Evolutionary conservation across 1,139 yeast species (phyloP), one percentile per base, ranked within the genome.

Genomic region (Yamadazyma songkhlaensis): DNA sequence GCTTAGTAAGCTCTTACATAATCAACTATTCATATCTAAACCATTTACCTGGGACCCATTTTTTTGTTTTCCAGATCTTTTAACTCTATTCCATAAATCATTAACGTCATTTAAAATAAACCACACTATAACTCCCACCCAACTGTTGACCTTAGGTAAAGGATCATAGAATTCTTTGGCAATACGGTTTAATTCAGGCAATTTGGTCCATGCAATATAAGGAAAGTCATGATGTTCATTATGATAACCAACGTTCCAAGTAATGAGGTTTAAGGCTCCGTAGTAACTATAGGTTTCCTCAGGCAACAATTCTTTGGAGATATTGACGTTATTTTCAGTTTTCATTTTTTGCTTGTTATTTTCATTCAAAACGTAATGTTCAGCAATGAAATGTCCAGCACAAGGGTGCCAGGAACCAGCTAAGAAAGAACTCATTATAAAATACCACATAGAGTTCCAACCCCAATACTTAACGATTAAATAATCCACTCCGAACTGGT

Each of bases 221-320:
- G 97, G 97, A 69, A 89, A 89, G 61, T 89, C 97, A 54, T 89
- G 97, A 59, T 89, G 97, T 60, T 89, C 97, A 54, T 85, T 88
- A 59, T 89, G 97, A 57, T 87, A 81, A 2, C 97, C 97, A 8
- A 88, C 96, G 52, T 89, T 89, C 90, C 95, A 89, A 1, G 94
- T 87, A 42, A 89, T 63, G 24, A 68, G 45, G 54, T 89, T 89
- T 50, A 89, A 71, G 13, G 79, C 64, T 0, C 97, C 97, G 52
- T 89, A 89, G 63, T 89, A 89, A 9, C 95, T 84, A 55, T 83
- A 89, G 0, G 97, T 89, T 56, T 89, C 97, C 17, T 74, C 69
- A 0, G 94, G 94, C 25, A 67, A 53, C 17, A 66, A 47, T 6
- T 60, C 67, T 22, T 53, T 49, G 9, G 58, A 44, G 31, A 68